phyloP scores from a whole-genome alignment of 1,284 basidiomycete genomes.

The Apiotrichum mycotoxinovorans region DNA sequence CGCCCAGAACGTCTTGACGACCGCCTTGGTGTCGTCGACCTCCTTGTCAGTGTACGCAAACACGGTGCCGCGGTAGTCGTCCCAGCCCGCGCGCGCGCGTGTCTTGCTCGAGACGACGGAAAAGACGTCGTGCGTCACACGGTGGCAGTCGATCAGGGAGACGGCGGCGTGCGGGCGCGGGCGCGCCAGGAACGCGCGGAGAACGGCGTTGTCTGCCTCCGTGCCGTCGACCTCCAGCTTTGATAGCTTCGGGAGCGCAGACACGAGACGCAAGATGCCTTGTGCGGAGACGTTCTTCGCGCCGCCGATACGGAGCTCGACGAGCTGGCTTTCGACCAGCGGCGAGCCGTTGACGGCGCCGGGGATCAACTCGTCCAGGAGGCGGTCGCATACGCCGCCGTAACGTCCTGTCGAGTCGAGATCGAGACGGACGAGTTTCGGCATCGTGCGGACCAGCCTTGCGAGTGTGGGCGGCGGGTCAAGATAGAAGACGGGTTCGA shows the following conservation, averaged over 20 bases:
- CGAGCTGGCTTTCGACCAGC: slow-evolving; percentile 50
- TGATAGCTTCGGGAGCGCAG: slow-evolving; percentile 60
- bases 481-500: slow-evolving; percentile 45
- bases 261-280: slow-evolving; percentile 63
- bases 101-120: slow-evolving; percentile 55
- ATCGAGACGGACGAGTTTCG: slow-evolving; percentile 70
- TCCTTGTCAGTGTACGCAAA: slow-evolving; percentile 35
- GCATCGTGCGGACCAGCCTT: slow-evolving; percentile 49
- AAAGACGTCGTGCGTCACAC: slow-evolving; percentile 61
- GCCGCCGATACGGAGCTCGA: slow-evolving; percentile 69
- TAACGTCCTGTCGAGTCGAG: slow-evolving; percentile 65
- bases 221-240: slow-evolving; percentile 76
- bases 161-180: slow-evolving; percentile 51
- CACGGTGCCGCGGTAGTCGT: slow-evolving; percentile 59
- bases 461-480: slow-evolving; percentile 19
- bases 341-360: slow-evolving; percentile 10
- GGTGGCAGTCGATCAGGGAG: slow-evolving; percentile 71
- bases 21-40: slow-evolving; percentile 47
- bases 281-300: slow-evolving; percentile 62
- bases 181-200: slow-evolving; percentile 62
- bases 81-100: slow-evolving; percentile 68
- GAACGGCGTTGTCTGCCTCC: slow-evolving; percentile 59
- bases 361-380: slow-evolving; percentile 52
- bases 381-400: slow-evolving; percentile 65
- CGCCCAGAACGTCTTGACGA: slow-evolving; percentile 78